Conservation (phyloP, 2,329 filamentous ascomycete species). For the Calonectria montana region DNA sequence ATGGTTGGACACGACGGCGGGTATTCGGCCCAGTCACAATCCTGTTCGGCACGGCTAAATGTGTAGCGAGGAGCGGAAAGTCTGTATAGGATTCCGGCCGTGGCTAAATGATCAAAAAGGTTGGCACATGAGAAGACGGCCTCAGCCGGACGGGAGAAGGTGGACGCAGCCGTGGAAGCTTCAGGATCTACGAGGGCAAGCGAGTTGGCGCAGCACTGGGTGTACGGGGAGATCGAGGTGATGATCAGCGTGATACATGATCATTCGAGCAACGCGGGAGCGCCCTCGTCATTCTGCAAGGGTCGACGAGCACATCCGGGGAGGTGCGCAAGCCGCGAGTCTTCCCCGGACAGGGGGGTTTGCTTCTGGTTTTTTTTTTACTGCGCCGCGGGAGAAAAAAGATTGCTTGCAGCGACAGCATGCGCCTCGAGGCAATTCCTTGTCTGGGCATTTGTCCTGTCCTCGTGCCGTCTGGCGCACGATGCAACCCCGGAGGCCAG, state of each 20-base stretch:
- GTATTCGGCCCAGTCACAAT: neutral
- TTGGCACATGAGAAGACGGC: slow-evolving; percentile 2
- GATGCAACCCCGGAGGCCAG: slow-evolving; percentile 34
- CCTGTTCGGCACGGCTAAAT: slow-evolving; percentile 7
- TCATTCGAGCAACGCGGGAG: slow-evolving; percentile 6
- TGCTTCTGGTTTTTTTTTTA: neutral
- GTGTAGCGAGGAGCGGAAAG: neutral
- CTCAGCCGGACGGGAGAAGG: neutral
- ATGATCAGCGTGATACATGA: slow-evolving; percentile 4
- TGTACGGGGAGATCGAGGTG: neutral
- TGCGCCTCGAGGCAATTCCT: slow-evolving; percentile 33
- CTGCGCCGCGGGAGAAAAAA: slow-evolving; percentile 24
- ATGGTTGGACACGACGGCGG: neutral
- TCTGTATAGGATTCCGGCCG: neutral
- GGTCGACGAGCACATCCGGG: neutral
- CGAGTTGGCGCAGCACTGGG: neutral
- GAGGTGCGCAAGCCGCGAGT: slow-evolving; percentile 1
- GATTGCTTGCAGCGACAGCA: slow-evolving; percentile 42
- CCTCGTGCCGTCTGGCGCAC: slow-evolving; percentile 35
- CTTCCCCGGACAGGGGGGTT: neutral
- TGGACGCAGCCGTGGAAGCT: neutral
- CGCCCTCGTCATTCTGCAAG: neutral
- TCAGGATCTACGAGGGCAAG: neutral
- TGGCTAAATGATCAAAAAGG: neutral
- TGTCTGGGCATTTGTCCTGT: slow-evolving; percentile 27